Evolutionary conservation across 257 asterid genomes (phyloP).

Genomic region (Solanum neorickii): DNA sequence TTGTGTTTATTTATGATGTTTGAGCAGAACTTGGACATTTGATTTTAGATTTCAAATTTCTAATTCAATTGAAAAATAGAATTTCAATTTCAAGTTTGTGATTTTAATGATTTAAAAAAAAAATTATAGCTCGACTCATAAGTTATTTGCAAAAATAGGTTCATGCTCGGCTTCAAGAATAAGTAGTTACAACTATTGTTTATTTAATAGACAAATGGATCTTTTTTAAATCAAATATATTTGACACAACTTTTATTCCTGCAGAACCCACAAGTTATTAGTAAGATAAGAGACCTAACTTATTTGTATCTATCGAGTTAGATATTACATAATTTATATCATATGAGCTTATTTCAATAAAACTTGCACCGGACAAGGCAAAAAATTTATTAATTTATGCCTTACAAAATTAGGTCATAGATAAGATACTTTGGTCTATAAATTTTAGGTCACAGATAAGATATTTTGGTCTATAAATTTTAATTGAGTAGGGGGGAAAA

Average conservation of each 20-base stretch:
- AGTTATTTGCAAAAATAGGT: no score
- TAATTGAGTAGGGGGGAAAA: neutral
- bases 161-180: no score
- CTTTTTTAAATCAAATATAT: no score
- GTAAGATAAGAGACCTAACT: neutral
- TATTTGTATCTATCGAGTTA: neutral
- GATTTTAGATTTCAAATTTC: neutral
- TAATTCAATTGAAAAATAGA: neutral
- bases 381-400: neutral
- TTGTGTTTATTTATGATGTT: neutral
- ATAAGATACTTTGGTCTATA: no score
- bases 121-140: no score
- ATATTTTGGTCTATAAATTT: neutral
- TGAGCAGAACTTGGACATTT: neutral
- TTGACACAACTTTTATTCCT: neutral
- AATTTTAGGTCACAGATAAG: neutral
- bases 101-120: neutral
- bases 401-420: neutral
- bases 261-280: neutral
- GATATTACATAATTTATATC: neutral
- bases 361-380: neutral
- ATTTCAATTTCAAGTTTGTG: neutral
- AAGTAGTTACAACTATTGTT: neutral
- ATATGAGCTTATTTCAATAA: neutral
- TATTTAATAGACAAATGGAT: neutral